Percentiles rank a stretch among this genome's conserved stretches.
These are phyloP conservation scores for Coccomyxa sp. DNA, from an alignment of 139 green algal genomes.

Conservation along the genomic window DNA sequence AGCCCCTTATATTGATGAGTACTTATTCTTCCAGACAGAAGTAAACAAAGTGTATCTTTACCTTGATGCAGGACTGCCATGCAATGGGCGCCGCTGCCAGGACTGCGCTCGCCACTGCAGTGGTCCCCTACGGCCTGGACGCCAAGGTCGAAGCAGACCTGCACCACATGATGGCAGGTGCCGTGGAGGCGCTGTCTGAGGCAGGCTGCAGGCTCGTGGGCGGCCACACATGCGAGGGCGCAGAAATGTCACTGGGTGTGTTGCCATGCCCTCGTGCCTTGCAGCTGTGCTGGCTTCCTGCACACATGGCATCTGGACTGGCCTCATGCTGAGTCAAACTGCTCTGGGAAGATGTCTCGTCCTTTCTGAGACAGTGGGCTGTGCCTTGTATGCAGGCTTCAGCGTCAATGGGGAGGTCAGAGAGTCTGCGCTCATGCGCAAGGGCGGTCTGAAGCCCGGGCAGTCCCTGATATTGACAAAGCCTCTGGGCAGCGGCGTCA, in stretches of 20 bases:
- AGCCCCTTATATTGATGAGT: too few species aligned
- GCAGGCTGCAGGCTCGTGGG: slow-evolving; percentile 75
- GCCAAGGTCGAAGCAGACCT: slow-evolving; percentile 70
- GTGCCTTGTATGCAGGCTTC: slow-evolving; percentile 23
- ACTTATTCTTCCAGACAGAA: too few species aligned
- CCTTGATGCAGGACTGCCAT: slow-evolving; percentile 71
- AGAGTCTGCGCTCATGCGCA: slow-evolving; percentile 44
- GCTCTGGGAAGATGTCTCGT: neutral
- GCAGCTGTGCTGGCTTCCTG: too few species aligned
- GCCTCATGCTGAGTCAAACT: neutral
- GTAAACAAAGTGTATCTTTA: too few species aligned
- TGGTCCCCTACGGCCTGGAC: slow-evolving; percentile 55
- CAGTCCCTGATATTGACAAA: slow-evolving; percentile 90
- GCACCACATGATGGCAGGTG: slow-evolving; percentile 75
- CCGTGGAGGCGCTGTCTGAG: slow-evolving; percentile 35
- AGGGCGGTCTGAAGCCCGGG: slow-evolving; percentile 54
- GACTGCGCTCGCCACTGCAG: slow-evolving; percentile 68
- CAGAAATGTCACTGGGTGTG: slow-evolving; percentile 64
- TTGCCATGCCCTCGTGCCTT: neutral
- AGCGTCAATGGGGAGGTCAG: slow-evolving; percentile 43
- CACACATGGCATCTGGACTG: neutral
- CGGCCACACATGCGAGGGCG: slow-evolving; percentile 79
- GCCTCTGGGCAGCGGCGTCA: slow-evolving; percentile 68
- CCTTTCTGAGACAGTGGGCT: neutral
- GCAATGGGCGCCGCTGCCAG: slow-evolving; percentile 81